Conservation (phyloP, 805 yeast genomes). For the Saturnispora dispora region DNA sequence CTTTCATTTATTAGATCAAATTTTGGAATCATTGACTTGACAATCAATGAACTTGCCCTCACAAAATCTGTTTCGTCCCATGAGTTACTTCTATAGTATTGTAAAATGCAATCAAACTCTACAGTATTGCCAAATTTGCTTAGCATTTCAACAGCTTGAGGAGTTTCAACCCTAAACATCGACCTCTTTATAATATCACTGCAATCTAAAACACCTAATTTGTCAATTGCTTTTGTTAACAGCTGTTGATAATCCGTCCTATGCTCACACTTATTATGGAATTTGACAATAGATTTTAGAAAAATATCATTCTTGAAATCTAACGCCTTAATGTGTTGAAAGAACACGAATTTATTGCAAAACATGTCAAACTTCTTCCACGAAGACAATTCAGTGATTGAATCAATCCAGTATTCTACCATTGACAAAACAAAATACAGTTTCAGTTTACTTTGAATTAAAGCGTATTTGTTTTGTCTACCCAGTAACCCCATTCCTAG, state of each 20-base stretch:
- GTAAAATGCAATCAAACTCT: neutral
- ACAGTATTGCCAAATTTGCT: neutral
- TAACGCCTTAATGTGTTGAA: neutral
- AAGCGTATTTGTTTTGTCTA: neutral
- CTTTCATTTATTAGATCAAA: slow-evolving; percentile 1
- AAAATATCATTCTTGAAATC: neutral
- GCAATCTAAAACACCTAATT: neutral
- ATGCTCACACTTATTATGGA: neutral
- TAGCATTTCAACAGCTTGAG: slow-evolving; percentile 1
- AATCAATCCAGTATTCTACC: neutral
- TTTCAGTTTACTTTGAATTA: neutral
- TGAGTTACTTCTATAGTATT: neutral
- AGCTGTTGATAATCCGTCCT: neutral
- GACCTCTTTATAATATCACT: neutral
- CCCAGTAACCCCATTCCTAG: neutral
- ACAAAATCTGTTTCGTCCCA: slow-evolving; percentile 3
- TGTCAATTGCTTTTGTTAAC: neutral
- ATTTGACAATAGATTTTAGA: neutral
- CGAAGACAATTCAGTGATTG: neutral
- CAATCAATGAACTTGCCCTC: neutral
- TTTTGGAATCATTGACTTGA: neutral
- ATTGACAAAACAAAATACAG: neutral
- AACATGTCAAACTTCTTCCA: slow-evolving; percentile 1
- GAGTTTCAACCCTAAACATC: neutral
- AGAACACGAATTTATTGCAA: neutral